These are phyloP conservation scores for Vigna nakashimae DNA, from an alignment of 306 rosid species.

Conservation along the genomic window DNA sequence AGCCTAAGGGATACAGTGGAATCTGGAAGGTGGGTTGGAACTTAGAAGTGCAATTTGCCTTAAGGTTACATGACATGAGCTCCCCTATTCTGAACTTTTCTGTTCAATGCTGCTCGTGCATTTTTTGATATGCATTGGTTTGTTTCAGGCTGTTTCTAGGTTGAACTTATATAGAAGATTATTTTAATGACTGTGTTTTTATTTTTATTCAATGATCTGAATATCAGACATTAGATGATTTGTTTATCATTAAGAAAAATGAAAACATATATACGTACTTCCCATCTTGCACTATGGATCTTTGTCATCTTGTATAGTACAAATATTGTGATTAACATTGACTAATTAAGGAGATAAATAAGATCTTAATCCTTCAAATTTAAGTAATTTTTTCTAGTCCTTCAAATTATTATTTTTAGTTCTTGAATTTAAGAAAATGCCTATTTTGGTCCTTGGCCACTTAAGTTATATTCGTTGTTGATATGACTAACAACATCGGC, in stretches of 20 bases:
- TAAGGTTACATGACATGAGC: constrained; percentile 36
- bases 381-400: too few relatives aligned
- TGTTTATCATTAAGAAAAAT: background rate
- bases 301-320: constrained; percentile 33
- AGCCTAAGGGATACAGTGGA: constrained; percentile 75
- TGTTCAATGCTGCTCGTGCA: constrained; percentile 27
- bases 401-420: too few relatives aligned
- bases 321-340: constrained; percentile 27
- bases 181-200: background rate
- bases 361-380: too few relatives aligned
- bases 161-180: constrained; percentile 8
- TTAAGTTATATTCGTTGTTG: too few relatives aligned
- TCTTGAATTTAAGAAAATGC: too few relatives aligned
- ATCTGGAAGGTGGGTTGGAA: constrained; percentile 80
- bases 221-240: constrained; percentile 16
- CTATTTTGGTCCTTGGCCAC: too few relatives aligned
- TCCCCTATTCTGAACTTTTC: constrained; percentile 8
- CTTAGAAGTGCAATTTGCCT: constrained; percentile 37
- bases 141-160: constrained; percentile 22
- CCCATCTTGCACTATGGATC: constrained; percentile 10
- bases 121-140: constrained; percentile 17
- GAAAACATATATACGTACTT: background rate
- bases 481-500: too few relatives aligned
- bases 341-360: constrained; percentile 9
- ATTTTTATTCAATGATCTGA: constrained; percentile 16